phyloP scores from a whole-genome alignment of 225 moss, liverwort and hornwort species.

The Rhytidiadelphus loreus region DNA sequence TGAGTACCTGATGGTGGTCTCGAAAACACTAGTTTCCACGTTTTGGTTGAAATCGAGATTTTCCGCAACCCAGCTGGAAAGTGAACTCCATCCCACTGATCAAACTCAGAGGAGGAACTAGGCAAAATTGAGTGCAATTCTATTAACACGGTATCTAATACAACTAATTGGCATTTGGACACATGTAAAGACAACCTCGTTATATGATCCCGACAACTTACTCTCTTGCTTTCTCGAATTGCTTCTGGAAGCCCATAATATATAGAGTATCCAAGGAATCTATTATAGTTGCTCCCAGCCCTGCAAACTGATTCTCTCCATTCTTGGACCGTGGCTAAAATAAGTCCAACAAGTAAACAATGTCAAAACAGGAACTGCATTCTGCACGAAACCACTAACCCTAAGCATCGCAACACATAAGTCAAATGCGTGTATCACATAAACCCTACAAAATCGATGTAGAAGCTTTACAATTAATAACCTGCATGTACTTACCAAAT shows the following conservation, averaged over 20 bases:
- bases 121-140: background rate
- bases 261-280: conserved; percentile 84
- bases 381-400: background rate
- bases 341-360: background rate
- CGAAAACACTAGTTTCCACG: conserved; percentile 81
- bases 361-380: background rate
- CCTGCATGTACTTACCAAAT: background rate
- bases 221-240: conserved; percentile 80
- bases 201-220: conserved; percentile 16
- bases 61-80: conserved; percentile 63
- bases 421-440: background rate
- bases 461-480: background rate
- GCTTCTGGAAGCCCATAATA: conserved; percentile 80
- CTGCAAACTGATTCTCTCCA: conserved; percentile 72
- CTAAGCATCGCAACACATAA: background rate
- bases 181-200: background rate
- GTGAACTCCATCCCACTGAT: background rate
- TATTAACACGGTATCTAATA: background rate
- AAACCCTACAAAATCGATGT: background rate
- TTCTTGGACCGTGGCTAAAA: conserved; percentile 50
- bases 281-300: conserved; percentile 77
- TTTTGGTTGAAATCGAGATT: conserved; percentile 72
- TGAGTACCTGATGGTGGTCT: conserved; percentile 83
- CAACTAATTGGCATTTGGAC: background rate
- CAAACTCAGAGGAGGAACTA: background rate